Conservation (phyloP, 345 rosid species). For the Combretum micranthum region DNA sequence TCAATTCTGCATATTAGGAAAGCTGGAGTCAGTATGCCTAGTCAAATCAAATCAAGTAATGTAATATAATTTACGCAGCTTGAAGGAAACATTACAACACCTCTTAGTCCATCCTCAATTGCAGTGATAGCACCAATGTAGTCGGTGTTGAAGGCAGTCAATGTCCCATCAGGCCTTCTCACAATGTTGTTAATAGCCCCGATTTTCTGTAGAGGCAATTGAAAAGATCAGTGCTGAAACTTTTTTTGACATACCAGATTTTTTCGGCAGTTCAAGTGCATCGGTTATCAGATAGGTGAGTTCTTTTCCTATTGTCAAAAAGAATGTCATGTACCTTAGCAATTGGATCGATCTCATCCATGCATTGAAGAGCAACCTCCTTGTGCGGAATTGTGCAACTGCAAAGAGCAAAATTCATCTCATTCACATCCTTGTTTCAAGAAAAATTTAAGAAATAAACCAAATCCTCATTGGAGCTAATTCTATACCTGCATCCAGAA, state of each 20-base stretch:
- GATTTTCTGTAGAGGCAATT: conserved; percentile 14
- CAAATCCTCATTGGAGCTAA: neutral
- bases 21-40: neutral
- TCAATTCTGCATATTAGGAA: conserved; percentile 10
- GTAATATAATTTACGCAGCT: neutral
- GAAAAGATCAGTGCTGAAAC: neutral
- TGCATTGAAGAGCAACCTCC: conserved; percentile 37
- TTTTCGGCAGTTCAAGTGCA: too few species aligned
- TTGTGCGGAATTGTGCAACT: conserved; percentile 49
- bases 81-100: too few species aligned
- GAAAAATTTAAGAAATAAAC: neutral
- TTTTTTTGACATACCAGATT: too few species aligned
- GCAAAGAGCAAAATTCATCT: conserved; percentile 1
- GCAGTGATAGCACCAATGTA: conserved; percentile 33
- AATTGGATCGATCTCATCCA: conserved; percentile 36
- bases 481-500: conserved; percentile 27
- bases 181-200: conserved; percentile 31
- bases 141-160: conserved; percentile 34
- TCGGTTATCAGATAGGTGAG: too few species aligned
- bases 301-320: too few species aligned
- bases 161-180: conserved; percentile 26
- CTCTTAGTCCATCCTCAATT: conserved; percentile 29
- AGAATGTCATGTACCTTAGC: conserved; percentile 21
- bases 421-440: neutral
- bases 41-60: neutral